Base-by-base conservation (phyloP, 1,284 basidiomycete genomes). In the Cryptococcus sp. region DNA sequence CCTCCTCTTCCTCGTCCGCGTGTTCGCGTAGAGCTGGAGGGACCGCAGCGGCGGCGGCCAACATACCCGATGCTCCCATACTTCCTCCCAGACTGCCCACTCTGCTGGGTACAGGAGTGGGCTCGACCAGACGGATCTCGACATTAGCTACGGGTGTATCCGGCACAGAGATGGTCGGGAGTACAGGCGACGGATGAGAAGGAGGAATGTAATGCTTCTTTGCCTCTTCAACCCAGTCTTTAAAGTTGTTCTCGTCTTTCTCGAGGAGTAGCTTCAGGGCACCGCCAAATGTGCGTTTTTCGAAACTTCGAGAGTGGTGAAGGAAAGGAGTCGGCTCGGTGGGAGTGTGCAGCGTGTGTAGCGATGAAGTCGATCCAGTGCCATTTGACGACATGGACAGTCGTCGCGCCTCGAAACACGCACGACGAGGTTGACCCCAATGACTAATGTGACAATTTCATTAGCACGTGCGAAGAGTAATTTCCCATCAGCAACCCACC, bases 211-310 rank as follows among this genome's bases (percentile, higher is more conserved):
- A 50, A n/a, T 62, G 48, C 25, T 50, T 59, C 45, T 72, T 67
- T n/a, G 75, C 75, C 50, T 73, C 74, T 46, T 64, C 66, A n/a
- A 77, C 71, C 75, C 75, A 77, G 53, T 77, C 74, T 55, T 70
- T 74, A 59, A 77, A 76, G 44, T 66, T 61, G 19, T 70, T 64
- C 27, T 72, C 68, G 23, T 70, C 62, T 27, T 72, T 66, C 46
- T 75, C 73, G 16, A 75, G 62, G 7, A 77, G 58, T 19, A 77
- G 66, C 38, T 68, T 64, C 44, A 77, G 66, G 2, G 69, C 62
- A 13, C 66, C 68, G 19, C 73, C 71, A 51, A 77, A 77, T 3
- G 71, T 68, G 38, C 71, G 64, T 7, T 58, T 52, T 35, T 72
- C 73, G 41, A 58, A 54, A 25, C 67, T 70, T 6, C 48, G 47